Conservation (phyloP, 495 filamentous ascomycete species). For the Talaromyces adpressus region DNA sequence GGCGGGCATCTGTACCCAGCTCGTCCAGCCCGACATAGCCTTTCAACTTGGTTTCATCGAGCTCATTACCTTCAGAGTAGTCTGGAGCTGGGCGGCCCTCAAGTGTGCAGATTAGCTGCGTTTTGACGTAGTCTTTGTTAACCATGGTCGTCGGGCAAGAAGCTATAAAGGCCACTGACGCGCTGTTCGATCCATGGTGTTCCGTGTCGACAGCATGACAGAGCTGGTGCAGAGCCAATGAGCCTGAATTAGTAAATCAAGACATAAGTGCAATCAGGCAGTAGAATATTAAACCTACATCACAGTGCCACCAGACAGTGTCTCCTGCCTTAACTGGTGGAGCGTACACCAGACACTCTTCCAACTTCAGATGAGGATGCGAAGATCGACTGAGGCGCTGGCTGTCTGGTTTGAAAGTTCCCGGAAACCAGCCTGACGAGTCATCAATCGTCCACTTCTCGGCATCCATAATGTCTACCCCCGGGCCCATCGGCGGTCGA, state of each 20-base stretch:
- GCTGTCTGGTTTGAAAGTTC: slow-evolving; percentile 65
- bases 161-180: slow-evolving; percentile 70
- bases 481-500: not conserved
- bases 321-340: slow-evolving; percentile 65
- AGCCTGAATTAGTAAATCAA: slow-evolving; percentile 29
- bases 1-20: too few species aligned
- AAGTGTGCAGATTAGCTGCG: not conserved
- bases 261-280: not conserved
- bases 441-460: not conserved
- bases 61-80: not conserved
- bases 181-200: slow-evolving; percentile 55
- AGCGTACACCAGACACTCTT: slow-evolving; percentile 59
- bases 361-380: slow-evolving; percentile 65
- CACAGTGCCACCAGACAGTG: slow-evolving; percentile 76
- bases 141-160: slow-evolving; percentile 59
- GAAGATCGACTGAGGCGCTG: slow-evolving; percentile 35
- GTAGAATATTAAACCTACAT: slow-evolving; percentile 19
- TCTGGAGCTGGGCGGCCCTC: slow-evolving; percentile 1
- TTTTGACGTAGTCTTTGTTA: slow-evolving; percentile 29
- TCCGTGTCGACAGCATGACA: slow-evolving; percentile 53
- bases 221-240: too few species aligned
- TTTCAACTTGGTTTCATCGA: not conserved
- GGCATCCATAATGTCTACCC: not conserved
- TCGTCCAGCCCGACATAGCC: not conserved
- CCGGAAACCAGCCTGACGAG: slow-evolving; percentile 53